Evolutionary conservation across 495 filamentous ascomycete genomes (phyloP).

Genomic region (Penicillium herquei): DNA sequence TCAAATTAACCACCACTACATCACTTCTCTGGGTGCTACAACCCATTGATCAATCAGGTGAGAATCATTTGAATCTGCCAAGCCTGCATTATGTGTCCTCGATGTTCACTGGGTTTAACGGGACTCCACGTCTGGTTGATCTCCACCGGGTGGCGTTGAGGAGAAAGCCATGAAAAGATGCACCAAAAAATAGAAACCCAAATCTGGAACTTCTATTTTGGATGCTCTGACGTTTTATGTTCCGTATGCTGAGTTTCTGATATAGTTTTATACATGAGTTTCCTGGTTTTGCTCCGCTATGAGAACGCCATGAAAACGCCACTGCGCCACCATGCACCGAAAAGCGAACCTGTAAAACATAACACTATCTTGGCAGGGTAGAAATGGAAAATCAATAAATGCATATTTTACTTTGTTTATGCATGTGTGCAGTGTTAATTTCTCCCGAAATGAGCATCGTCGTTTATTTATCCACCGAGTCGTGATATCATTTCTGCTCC

Average conservation of each 20-base stretch:
- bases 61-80: background rate
- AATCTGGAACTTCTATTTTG: background rate
- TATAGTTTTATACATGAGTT: background rate
- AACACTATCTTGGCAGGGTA: background rate
- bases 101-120: background rate
- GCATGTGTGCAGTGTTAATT: too few relatives aligned
- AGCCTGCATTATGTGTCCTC: background rate
- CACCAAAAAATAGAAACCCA: background rate
- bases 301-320: conserved; percentile 7
- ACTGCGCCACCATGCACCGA: conserved; percentile 1
- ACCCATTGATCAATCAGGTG: too few relatives aligned
- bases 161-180: background rate
- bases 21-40: too few relatives aligned
- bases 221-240: background rate
- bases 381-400: too few relatives aligned
- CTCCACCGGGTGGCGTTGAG: conserved; percentile 18
- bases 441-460: background rate
- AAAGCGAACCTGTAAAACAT: background rate
- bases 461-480: background rate
- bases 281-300: background rate
- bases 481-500: background rate
- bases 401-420: too few relatives aligned
- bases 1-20: too few relatives aligned
- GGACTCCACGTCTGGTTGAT: conserved; percentile 4
- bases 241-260: too few relatives aligned